Evolutionary conservation across 768 basidiomycete species (phyloP), one percentile per base, ranked within the genome.

Genomic region (Sarcomyxa edulis): DNA sequence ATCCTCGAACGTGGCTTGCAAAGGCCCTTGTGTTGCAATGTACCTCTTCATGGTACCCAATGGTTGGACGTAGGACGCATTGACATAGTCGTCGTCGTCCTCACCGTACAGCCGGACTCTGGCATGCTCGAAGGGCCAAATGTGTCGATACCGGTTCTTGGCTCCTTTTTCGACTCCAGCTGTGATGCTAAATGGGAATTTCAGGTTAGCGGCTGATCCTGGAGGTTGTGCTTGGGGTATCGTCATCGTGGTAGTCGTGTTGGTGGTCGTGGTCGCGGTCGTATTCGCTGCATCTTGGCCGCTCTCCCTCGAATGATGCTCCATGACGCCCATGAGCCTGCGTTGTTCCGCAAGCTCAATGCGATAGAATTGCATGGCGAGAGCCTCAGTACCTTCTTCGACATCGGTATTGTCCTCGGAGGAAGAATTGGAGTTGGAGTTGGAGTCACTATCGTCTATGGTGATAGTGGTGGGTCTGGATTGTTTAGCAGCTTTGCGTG

Each of bases 51-150:
- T 68, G 1, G 94, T 94, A 2, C 84, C 83, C 14, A 90, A 62
- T 2, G 94, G 91, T 56, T 89, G 89, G 24, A 98, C 83, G 52
- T 84, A 87, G 20, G 91, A 95, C 7, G 95, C 95, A 54, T 98
- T 97, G 59, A 97, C 82, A 56, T 97, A 97, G 56, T 97, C 94
- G 47, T 84, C 84, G 28, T 74, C 76, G 22, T 80, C 76, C 47
- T 39, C 43, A 34, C 31, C 55, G 40, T 71, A 65, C 37, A 97
- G 66, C 32, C 83, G 73, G 4, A 97, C 93, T 26, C 95, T 82
- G 15, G 94, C 85, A 52, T 94, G 91, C 54, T 95, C 93, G 47
- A 93, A 97, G 0, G 95, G 95, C 90, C 93, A 98, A 41, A 98
- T 96, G 56, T 98, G 86, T 43, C 85, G 83, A 64, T 96, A 98